Conservation (phyloP, 225 moss, liverwort and hornwort genomes). For the Sphagnum contortum region DNA sequence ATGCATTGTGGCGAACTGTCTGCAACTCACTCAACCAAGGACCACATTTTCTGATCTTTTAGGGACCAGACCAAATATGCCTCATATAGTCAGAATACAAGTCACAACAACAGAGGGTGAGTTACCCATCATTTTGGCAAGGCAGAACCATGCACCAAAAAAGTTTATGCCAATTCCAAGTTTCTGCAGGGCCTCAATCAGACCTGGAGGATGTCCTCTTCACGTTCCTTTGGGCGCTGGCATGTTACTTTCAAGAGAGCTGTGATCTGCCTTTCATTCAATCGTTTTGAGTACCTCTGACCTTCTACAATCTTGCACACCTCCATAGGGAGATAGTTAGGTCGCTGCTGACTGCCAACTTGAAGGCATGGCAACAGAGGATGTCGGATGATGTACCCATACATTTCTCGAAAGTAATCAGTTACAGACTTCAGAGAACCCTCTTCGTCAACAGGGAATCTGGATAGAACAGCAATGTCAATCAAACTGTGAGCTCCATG, state of each 20-base stretch:
- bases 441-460: conserved; percentile 83
- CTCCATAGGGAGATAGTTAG: conserved; percentile 94
- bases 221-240: conserved; percentile 76
- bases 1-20: conserved; percentile 82
- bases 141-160: too few relatives aligned
- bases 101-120: too few relatives aligned
- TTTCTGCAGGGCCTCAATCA: neutral
- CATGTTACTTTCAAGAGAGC: conserved; percentile 80
- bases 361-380: conserved; percentile 71
- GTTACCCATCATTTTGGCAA: too few relatives aligned
- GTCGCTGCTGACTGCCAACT: conserved; percentile 72
- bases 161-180: too few relatives aligned
- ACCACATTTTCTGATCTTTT: too few relatives aligned
- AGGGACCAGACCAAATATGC: too few relatives aligned
- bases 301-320: conserved; percentile 94
- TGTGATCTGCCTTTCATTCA: conserved; percentile 80
- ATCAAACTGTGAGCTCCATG: neutral
- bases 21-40: conserved; percentile 5
- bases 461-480: conserved; percentile 8
- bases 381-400: conserved; percentile 60
- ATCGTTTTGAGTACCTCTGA: conserved; percentile 69
- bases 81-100: too few relatives aligned
- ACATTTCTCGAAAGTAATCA: conserved; percentile 81
- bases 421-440: conserved; percentile 83
- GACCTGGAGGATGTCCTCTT: conserved; percentile 75